These are phyloP conservation scores for Flammula alnicola DNA, from an alignment of 1,284 basidiomycete species.

Conservation along the genomic window DNA sequence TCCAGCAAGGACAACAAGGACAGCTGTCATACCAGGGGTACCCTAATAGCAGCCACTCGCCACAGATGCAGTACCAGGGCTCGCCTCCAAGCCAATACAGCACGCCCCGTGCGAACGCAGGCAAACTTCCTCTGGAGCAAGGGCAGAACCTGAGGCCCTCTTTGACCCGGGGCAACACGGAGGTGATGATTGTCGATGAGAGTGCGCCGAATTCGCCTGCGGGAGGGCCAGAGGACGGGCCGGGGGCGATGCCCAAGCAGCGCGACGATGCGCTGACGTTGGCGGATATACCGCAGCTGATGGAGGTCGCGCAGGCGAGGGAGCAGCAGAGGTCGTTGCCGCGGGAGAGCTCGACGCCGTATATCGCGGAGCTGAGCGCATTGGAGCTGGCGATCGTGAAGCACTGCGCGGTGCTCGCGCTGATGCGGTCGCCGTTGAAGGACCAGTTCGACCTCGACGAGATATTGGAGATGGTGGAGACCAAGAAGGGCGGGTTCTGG, in stretches of 20 bases:
- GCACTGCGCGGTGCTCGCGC: slow-evolving; percentile 85
- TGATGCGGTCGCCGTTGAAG: slow-evolving; percentile 78
- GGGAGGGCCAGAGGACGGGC: slow-evolving; percentile 36
- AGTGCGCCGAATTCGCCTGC: slow-evolving; percentile 73
- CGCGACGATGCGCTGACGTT: slow-evolving; percentile 88
- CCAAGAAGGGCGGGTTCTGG: slow-evolving; percentile 96
- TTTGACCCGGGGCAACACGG: slow-evolving; percentile 83
- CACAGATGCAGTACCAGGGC: slow-evolving; percentile 24
- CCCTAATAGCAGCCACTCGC: slow-evolving; percentile 21
- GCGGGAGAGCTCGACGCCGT: slow-evolving; percentile 73
- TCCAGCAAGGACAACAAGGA: slow-evolving; percentile 42
- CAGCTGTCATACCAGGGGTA: slow-evolving; percentile 37
- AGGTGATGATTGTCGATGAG: slow-evolving; percentile 90
- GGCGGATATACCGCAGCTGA: slow-evolving; percentile 94
- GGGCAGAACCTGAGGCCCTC: slow-evolving; percentile 72
- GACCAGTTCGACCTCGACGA: slow-evolving; percentile 92
- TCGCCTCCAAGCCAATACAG: slow-evolving; percentile 28
- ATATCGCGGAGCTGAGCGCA: slow-evolving; percentile 84
- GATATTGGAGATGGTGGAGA: slow-evolving; percentile 90
- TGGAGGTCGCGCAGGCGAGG: slow-evolving; percentile 89
- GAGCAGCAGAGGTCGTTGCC: slow-evolving; percentile 84
- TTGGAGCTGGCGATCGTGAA: slow-evolving; percentile 92
- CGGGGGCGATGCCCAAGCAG: slow-evolving; percentile 18
- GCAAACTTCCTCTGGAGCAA: slow-evolving; percentile 29
- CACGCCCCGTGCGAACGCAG: slow-evolving; percentile 23